These are phyloP conservation scores for Cystofilobasidium ferigula DNA, from an alignment of 768 basidiomycete species.

Conservation along the genomic window DNA sequence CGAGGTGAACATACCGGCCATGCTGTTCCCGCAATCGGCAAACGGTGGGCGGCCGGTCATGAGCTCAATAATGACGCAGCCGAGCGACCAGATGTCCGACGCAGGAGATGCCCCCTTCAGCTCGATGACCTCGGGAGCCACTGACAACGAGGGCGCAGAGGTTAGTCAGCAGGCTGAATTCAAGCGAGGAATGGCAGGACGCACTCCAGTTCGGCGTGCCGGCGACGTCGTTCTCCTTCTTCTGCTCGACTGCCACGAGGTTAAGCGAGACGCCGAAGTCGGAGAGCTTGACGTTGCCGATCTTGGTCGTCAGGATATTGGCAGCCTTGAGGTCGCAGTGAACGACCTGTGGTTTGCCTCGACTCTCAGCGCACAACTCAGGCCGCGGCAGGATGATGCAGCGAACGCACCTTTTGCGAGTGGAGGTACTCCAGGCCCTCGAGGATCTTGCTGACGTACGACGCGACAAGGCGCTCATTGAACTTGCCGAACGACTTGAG, in stretches of 20 bases:
- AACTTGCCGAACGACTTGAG: conserved; percentile 87
- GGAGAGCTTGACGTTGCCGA: conserved; percentile 88
- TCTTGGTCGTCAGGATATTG: conserved; percentile 97
- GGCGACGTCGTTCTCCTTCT: conserved; percentile 47
- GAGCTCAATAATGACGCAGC: conserved; percentile 86
- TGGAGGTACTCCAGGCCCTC: conserved; percentile 93
- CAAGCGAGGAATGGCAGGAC: conserved; percentile 26
- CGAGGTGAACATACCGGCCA: conserved; percentile 57
- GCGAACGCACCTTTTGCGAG: conserved; percentile 43
- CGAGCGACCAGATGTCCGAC: conserved; percentile 91
- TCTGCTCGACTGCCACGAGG: conserved; percentile 65
- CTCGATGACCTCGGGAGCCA: conserved; percentile 97
- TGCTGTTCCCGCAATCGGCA: conserved; percentile 72
- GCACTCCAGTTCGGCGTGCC: conserved; percentile 94
- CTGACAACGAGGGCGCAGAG: conserved; percentile 29
- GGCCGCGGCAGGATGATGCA: no score
- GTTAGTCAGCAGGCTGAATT: conserved; percentile 8
- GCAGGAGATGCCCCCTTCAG: conserved; percentile 86
- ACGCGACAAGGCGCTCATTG: conserved; percentile 80
- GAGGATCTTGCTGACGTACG: conserved; percentile 90
- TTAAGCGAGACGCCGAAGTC: conserved; percentile 98
- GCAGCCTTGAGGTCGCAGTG: conserved; percentile 98
- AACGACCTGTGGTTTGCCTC: conserved; percentile 74
- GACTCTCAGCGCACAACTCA: no score
- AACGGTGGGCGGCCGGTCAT: conserved; percentile 88